Percentiles rank a stretch among this genome's conserved stretches.
phyloP scores from a whole-genome alignment of 768 basidiomycete species.

The Tulasnella sp. region DNA sequence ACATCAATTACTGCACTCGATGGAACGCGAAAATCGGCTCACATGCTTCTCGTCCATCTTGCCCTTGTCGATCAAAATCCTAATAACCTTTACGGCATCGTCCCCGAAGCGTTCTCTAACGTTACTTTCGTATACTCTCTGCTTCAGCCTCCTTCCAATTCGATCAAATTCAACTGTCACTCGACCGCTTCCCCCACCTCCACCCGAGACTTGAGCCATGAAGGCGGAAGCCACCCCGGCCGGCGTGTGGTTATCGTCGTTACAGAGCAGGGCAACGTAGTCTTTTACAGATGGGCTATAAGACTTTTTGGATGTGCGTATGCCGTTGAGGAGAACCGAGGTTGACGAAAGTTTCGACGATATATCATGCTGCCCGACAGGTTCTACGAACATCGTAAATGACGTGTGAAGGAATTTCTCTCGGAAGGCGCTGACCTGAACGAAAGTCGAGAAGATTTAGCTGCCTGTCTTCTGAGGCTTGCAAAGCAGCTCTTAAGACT shows the following conservation, averaged over 20 bases:
- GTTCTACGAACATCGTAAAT: slow-evolving; percentile 14
- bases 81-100: slow-evolving; percentile 76
- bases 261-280: slow-evolving; percentile 71
- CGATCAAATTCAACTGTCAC: slow-evolving; percentile 77
- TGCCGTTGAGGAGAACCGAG: slow-evolving; percentile 16
- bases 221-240: slow-evolving; percentile 67
- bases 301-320: slow-evolving; percentile 50
- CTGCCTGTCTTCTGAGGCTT: slow-evolving; percentile 64
- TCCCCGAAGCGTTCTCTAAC: slow-evolving; percentile 78
- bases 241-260: slow-evolving; percentile 74
- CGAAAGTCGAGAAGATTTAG: slow-evolving; percentile 45
- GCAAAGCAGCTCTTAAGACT: slow-evolving; percentile 67
- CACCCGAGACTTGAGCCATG: slow-evolving; percentile 49
- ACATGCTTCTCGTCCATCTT: slow-evolving; percentile 97
- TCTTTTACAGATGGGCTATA: slow-evolving; percentile 65
- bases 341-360: slow-evolving; percentile 28
- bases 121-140: slow-evolving; percentile 69
- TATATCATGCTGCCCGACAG: slow-evolving; percentile 32
- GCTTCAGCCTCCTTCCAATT: slow-evolving; percentile 61
- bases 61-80: slow-evolving; percentile 71
- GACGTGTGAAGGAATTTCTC: background rate
- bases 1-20: slow-evolving; percentile 9
- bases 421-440: background rate
- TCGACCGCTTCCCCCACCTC: slow-evolving; percentile 45
- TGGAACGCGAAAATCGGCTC: slow-evolving; percentile 32